A percentile compares a stretch with the other conserved stretches of the same genome.
Conservation (phyloP, 1,284 basidiomycete species). For the Agroathelia rolfsii region DNA sequence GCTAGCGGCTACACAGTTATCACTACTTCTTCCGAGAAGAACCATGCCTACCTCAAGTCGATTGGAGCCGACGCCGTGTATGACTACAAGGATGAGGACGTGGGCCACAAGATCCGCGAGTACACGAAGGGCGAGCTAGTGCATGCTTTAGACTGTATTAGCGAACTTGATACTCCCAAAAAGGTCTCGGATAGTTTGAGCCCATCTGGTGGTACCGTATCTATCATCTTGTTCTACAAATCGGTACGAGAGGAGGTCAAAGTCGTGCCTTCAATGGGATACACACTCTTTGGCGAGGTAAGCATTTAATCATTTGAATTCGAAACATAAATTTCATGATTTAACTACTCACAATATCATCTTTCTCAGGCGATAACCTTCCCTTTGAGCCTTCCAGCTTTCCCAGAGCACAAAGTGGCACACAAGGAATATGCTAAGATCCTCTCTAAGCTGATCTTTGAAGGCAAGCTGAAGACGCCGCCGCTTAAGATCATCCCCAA, state of each 20-base stretch:
- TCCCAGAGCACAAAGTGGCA: constrained; percentile 15
- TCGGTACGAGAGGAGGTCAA: constrained; percentile 14
- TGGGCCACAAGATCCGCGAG: constrained; percentile 15
- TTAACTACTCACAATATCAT: too few species aligned
- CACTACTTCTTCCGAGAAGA: constrained; percentile 27
- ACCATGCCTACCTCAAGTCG: constrained; percentile 23
- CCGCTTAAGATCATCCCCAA: constrained; percentile 21
- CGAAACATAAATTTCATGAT: too few species aligned
- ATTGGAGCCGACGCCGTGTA: constrained; percentile 31
- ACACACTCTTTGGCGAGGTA: constrained; percentile 19
- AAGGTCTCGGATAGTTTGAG: constrained; percentile 16
- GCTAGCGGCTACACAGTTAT: constrained; percentile 27
- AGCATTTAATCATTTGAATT: constrained; percentile 1
- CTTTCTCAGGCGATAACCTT: constrained; percentile 10
- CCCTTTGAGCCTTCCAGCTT: too few species aligned
- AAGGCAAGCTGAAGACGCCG: constrained; percentile 17
- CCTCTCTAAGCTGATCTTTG: constrained; percentile 18
- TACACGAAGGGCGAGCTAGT: constrained; percentile 19
- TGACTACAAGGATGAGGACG: constrained; percentile 23
- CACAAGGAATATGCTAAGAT: constrained; percentile 18
- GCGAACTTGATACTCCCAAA: constrained; percentile 16
- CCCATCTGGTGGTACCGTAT: constrained; percentile 18
- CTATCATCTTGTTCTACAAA: constrained; percentile 15
- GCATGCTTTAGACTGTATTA: constrained; percentile 19
- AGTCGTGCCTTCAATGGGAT: constrained; percentile 18